These are phyloP conservation scores for Crithidia expoeki DNA, from an alignment of 208 protist species.

Conservation along the genomic window DNA sequence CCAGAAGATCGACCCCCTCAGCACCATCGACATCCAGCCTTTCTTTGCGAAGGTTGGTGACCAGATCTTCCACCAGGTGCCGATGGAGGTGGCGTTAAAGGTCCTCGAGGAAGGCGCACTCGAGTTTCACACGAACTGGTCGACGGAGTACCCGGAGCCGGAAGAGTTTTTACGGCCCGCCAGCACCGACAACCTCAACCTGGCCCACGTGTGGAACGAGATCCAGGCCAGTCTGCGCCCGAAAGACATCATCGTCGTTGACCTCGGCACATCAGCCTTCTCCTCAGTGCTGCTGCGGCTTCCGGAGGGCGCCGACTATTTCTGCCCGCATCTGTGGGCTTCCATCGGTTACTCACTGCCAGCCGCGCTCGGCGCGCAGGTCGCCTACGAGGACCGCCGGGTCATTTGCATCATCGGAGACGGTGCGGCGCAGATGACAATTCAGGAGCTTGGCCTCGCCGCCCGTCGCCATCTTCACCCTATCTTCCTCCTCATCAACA, in stretches of 20 bases:
- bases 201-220: slow-evolving; percentile 54
- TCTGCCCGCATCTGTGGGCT: slow-evolving; percentile 50
- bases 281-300: slow-evolving; percentile 43
- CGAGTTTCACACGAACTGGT: slow-evolving; percentile 38
- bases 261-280: slow-evolving; percentile 57
- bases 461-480: slow-evolving; percentile 30
- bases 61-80: slow-evolving; percentile 49
- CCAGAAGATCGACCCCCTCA: slow-evolving; percentile 47
- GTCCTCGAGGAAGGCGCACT: slow-evolving; percentile 43
- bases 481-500: slow-evolving; percentile 51
- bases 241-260: slow-evolving; percentile 51
- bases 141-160: slow-evolving; percentile 43
- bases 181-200: slow-evolving; percentile 28
- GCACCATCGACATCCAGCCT: slow-evolving; percentile 55
- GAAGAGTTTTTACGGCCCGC: slow-evolving; percentile 22
- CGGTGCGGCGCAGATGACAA: slow-evolving; percentile 63
- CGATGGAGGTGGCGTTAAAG: slow-evolving; percentile 46
- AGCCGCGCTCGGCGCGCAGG: slow-evolving; percentile 51
- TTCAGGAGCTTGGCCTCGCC: slow-evolving; percentile 51
- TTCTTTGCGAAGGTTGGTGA: slow-evolving; percentile 44
- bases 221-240: slow-evolving; percentile 43
- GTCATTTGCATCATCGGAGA: slow-evolving; percentile 56
- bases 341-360: slow-evolving; percentile 65
- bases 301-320: slow-evolving; percentile 30
- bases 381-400: slow-evolving; percentile 47